phyloP scores from a whole-genome alignment of 169 alveolate species.

The Blepharisma undulans region DNA sequence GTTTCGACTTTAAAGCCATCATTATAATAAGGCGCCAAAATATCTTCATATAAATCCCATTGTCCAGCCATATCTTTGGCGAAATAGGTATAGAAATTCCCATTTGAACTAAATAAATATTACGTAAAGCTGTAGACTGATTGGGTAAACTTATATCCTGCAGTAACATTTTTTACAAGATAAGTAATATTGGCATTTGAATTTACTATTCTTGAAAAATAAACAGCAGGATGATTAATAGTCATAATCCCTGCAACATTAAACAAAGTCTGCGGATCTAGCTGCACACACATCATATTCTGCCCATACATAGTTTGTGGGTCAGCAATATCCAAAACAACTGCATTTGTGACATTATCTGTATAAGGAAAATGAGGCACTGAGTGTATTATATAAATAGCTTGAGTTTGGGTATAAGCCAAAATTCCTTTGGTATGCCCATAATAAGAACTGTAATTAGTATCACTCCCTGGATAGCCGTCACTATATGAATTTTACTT shows the following conservation, averaged over 20 bases:
- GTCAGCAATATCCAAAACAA: not conserved
- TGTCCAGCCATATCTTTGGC: not conserved
- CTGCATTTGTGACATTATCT: too few species aligned
- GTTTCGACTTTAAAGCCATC: not conserved
- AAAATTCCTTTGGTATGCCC: slow-evolving; percentile 29
- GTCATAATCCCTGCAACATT: not conserved
- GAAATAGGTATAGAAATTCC: not conserved
- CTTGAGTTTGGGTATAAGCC: slow-evolving; percentile 22
- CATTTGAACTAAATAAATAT: not conserved
- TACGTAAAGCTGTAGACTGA: not conserved
- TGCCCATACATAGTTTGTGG: not conserved
- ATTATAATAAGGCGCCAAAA: not conserved
- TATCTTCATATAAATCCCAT: not conserved
- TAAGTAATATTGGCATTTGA: not conserved
- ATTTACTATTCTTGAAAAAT: not conserved
- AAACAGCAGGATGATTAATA: not conserved
- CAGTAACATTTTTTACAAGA: not conserved
- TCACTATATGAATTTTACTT: not conserved
- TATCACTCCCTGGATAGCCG: not conserved
- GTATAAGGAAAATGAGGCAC: slow-evolving; percentile 10
- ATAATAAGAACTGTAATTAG: not conserved
- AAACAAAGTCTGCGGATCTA: not conserved
- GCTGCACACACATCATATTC: not conserved
- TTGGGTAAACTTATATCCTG: too few species aligned
- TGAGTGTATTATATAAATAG: slow-evolving; percentile 18